Evolutionary conservation across 352 stramenopile genomes (phyloP), one percentile per base, ranked within the genome.

Genomic region (Phytophthora pistaciae): DNA sequence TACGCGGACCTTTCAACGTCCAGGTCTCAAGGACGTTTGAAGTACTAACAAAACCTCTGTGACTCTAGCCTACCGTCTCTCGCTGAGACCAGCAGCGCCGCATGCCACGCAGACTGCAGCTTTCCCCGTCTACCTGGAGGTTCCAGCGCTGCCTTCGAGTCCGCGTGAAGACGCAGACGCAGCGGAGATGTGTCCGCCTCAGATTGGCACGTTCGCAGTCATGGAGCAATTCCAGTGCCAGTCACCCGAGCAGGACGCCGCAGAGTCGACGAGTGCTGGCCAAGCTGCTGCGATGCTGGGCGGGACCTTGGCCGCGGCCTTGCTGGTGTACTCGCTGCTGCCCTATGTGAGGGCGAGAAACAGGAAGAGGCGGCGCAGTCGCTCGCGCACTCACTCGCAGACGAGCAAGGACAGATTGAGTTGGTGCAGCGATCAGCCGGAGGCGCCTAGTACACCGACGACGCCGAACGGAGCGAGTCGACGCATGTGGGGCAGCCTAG

Each of bases 301-400:
- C 48, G 73, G 73, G n/a, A 80, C 73, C 36, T 36, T 80, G 38
- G 73, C 56, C 4, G 57, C 62, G 14, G 73, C 73, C 21, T 42
- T 80, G 50, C 44, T 80, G 23, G 33, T 80, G 46, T 77, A 72
- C 56, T 69, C 69, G 16, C 23, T 80, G 23, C 65, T 80, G 40
- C 65, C 73, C 20, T 72, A 75, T 20, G 36, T 75, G 31, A 56
- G 70, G 66, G 29, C 58, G 29, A 69, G 50, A 42, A 67, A 59
- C 31, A 29, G 42, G 21, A 65, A 64, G 40, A 74, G 56, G 68
- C 46, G 56, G 5, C 55, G 63, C 25, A 74, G 57, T 48, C 68
- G 36, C 8, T 78, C 66, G 16, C 40, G 40, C 16, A 57, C 60
- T 7, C 46, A 59, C 33, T 72, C 60, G 3, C 59, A 70, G 44